These are phyloP conservation scores for Crithidia expoeki DNA, from an alignment of 208 protist species.

Conservation along the genomic window DNA sequence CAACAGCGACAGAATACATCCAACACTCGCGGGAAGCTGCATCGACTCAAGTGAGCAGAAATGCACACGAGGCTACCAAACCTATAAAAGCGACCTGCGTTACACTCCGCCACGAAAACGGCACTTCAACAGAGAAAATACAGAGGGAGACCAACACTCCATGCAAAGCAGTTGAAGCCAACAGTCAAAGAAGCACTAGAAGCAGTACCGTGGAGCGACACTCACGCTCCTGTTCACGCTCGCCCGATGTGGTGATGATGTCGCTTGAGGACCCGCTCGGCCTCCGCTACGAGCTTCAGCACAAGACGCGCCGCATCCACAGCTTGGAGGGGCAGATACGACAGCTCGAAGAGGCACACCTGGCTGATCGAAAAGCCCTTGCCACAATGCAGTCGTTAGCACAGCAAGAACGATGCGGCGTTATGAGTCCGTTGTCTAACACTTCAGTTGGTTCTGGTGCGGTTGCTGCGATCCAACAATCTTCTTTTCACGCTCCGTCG, in stretches of 20 bases:
- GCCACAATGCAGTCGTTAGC: slow-evolving; percentile 35
- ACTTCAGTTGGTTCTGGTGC: background rate
- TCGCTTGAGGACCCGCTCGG: slow-evolving; percentile 40
- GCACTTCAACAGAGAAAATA: background rate
- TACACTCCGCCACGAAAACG: no score
- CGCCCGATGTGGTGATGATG: slow-evolving; percentile 26
- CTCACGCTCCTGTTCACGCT: background rate
- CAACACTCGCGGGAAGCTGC: background rate
- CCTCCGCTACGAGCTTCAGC: slow-evolving; percentile 40
- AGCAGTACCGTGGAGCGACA: no score
- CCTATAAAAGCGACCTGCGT: no score
- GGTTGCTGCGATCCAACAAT: no score
- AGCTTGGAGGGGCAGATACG: slow-evolving; percentile 43
- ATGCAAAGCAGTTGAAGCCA: background rate
- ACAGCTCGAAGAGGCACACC: slow-evolving; percentile 32
- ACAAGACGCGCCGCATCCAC: slow-evolving; percentile 38
- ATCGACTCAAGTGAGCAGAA: background rate
- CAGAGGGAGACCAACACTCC: background rate
- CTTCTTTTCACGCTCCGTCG: background rate
- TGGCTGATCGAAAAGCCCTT: slow-evolving; percentile 37
- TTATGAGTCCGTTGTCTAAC: background rate
- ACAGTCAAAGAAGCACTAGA: background rate
- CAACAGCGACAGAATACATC: background rate
- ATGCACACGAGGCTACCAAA: no score
- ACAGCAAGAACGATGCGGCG: slow-evolving; percentile 39